Evolutionary conservation across 805 yeast species (phyloP), one percentile per base, ranked within the genome.

Genomic region (Pichia rugopelliculosa): DNA sequence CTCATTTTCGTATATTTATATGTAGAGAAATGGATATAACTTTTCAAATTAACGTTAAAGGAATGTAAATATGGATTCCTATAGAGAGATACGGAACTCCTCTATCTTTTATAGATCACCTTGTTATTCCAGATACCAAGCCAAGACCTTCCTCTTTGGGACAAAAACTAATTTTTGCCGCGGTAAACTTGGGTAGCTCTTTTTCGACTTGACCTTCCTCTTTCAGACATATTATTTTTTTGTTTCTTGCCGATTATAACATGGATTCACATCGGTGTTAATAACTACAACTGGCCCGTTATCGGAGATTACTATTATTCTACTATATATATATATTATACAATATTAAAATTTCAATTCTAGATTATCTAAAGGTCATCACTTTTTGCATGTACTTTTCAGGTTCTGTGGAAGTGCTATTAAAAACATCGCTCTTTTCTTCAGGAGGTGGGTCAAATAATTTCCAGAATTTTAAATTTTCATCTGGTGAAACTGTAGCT

Each of bases 401-500:
- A 33, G 34, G 34, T n/a, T 67, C 60, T 18, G 63, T 59, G 30
- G 68, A 55, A 3, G 65, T 24, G 18, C 24, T 6, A 18, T 18
- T 49, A 36, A 69, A 62, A 12, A 59, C 54, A 10, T 54, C 57
- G 6, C 55, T 51, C 17, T 53, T 51, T 8, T 44, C 45, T n/a
- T 56, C 53, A 2, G 54, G 50, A 12, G 53, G 48, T 6, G 53
- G 45, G 38, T 91, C 96, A 65, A 89, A 91, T 21, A 93, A 73
- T 55, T 87, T 84, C 90, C 95, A 93, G 68, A 93, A 93, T 68
- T 93, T 91, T 60, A 93, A 74, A 67, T 89, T 91, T 64, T 93
- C 99, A 66, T 93, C 98, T 12, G 96, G 95, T 2, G 97, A 95
- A 41, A 90, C 89, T 0, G 99, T 93, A 1, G 96, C 98, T 47